Evolutionary conservation across 768 basidiomycete genomes (phyloP), one percentile per base, ranked within the genome.

Genomic region (Macrolepiota fuliginosa): DNA sequence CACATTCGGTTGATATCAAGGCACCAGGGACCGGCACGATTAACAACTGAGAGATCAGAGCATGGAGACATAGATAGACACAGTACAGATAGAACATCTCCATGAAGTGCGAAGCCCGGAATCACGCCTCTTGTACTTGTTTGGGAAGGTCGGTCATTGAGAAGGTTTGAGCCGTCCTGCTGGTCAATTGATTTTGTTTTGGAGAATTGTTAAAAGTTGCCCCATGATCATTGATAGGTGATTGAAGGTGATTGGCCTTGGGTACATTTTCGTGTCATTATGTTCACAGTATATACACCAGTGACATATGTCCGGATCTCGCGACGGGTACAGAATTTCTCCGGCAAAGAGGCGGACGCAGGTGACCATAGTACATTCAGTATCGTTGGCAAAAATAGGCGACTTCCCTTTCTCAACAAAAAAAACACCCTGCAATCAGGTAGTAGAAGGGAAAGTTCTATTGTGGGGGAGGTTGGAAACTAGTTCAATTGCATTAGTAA

Each of bases 381-480:
- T 47, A 45, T 55, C 54, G 36, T 45, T 17, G 58, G 24, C 51
- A 55, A 39, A n/a, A 29, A 22, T 32, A 39, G 17, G 29, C 35
- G 27, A 25, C 13, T 37, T 61, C 49, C 32, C 36, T 54, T 54
- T 51, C 27, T 22, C 27, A 45, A 37, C 45, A 36, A 35, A 46
- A 25, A 47, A 56, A 17, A 47, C 27, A 15, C 32, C 49, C 19
- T 52, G 32, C 60, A 53, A 64, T 56, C 27, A 39, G 58, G 49
- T 55, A 54, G 58, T 42, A 56, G 36, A 61, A 54, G 62, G 36
- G 27, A 4, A 12, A 19, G 46, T 53, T 64, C 68, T 73, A 77
- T 67, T 77, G 81, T 27, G 80, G 82, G 17, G 83, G 82, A 22
- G 83, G 82, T 69, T 83, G 82, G 79, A 84, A 83, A 22, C 81